Evolutionary conservation across 73 alveolate genomes (phyloP).

Genomic region (Tetrahymena thermophila): DNA sequence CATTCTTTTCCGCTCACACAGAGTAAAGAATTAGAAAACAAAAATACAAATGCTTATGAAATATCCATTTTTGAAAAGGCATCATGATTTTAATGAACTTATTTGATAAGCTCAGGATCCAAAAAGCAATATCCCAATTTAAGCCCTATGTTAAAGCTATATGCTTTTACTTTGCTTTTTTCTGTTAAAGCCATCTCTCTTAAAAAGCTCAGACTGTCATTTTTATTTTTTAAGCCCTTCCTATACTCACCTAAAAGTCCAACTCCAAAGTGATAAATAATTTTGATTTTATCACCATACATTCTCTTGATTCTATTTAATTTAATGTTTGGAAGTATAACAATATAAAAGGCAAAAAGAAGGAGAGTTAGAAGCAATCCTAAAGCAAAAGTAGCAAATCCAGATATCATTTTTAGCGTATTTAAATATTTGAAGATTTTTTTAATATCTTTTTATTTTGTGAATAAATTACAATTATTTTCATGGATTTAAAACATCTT

Average conservation of each 20-base stretch:
- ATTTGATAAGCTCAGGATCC: neutral
- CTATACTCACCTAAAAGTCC: neutral
- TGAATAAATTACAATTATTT: no score
- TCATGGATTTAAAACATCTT: no score
- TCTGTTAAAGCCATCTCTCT: neutral
- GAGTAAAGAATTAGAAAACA: neutral
- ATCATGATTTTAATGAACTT: neutral
- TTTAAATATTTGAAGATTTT: no score
- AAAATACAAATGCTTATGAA: neutral
- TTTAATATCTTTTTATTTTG: no score
- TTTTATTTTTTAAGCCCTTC: neutral
- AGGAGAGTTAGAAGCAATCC: neutral
- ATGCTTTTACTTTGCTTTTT: neutral
- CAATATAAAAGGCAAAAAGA: no score
- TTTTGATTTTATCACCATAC: neutral
- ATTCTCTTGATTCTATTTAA: neutral
- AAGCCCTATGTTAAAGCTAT: neutral
- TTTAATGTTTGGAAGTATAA: neutral
- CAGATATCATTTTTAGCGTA: neutral
- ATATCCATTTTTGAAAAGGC: neutral
- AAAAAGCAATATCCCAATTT: neutral
- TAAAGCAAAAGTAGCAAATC: constrained; percentile 65
- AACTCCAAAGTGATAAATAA: neutral
- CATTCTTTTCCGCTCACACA: neutral
- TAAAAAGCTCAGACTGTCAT: neutral